Evolutionary conservation across 257 asterid species (phyloP).

Genomic region (Solanum tarapatanum): DNA sequence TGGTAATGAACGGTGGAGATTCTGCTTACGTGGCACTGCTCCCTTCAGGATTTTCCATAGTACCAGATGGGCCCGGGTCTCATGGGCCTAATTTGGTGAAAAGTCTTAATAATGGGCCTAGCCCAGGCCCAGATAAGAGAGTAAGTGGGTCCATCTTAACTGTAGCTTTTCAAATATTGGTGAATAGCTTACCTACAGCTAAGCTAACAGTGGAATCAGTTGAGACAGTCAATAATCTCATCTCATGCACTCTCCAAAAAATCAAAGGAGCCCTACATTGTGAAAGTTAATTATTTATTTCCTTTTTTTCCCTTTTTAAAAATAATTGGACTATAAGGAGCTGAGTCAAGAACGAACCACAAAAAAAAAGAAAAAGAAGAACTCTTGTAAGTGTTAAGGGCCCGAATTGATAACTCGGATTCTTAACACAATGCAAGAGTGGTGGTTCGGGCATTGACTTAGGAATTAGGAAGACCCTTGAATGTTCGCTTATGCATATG

Average conservation of each 20-base stretch:
- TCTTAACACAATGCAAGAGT: slow-evolving; percentile 31
- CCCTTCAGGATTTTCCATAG: slow-evolving; percentile 85
- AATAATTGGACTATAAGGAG: not conserved
- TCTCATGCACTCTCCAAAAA: slow-evolving; percentile 83
- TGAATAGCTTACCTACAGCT: slow-evolving; percentile 71
- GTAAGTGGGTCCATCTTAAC: slow-evolving; percentile 68
- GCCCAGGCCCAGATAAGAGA: slow-evolving; percentile 11
- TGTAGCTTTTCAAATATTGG: slow-evolving; percentile 83
- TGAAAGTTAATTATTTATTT: slow-evolving; percentile 25
- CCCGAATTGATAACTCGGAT: not conserved
- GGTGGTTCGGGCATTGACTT: slow-evolving; percentile 99
- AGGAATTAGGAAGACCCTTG: slow-evolving; percentile 12
- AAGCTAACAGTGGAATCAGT: slow-evolving; percentile 82
- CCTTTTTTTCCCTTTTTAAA: not conserved
- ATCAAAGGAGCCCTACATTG: slow-evolving; percentile 73
- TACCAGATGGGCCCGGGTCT: slow-evolving; percentile 70
- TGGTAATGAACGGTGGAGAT: slow-evolving; percentile 93
- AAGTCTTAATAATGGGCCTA: slow-evolving; percentile 1
- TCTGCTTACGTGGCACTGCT: slow-evolving; percentile 79
- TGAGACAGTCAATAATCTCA: slow-evolving; percentile 79
- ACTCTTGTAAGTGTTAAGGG: slow-evolving; percentile 28
- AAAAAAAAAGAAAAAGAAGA: not conserved
- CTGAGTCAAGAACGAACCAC: slow-evolving; percentile 98
- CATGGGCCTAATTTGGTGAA: slow-evolving; percentile 13
- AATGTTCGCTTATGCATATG: slow-evolving; percentile 14